Evolutionary conservation across 2,329 filamentous ascomycete species (phyloP).

Genomic region (Hymenoscyphus scutula): DNA sequence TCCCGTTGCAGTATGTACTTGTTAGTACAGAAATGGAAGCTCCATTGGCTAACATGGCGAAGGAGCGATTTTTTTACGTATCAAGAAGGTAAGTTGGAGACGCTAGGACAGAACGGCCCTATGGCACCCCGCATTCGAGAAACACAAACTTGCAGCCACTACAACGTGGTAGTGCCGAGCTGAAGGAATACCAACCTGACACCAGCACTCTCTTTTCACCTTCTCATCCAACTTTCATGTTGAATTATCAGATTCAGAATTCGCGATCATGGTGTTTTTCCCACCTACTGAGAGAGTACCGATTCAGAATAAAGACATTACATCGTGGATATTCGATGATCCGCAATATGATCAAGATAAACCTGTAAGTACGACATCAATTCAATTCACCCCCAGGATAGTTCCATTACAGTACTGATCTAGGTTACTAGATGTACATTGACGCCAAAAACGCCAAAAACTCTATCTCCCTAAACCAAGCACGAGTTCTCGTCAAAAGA

Average conservation of each 20-base stretch:
- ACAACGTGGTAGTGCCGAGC: too few species aligned
- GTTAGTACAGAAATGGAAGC: neutral
- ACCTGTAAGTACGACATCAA: slow-evolving; percentile 23
- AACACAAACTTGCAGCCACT: neutral
- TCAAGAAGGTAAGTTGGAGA: neutral
- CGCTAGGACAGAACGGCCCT: neutral
- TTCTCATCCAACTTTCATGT: neutral
- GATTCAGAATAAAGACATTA: slow-evolving; percentile 29
- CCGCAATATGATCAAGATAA: slow-evolving; percentile 26
- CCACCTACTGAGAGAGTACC: slow-evolving; percentile 15
- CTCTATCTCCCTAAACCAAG: slow-evolving; percentile 31
- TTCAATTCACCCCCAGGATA: neutral
- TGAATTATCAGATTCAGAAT: neutral
- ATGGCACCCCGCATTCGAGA: neutral
- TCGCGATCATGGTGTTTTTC: slow-evolving; percentile 21
- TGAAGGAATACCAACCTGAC: too few species aligned
- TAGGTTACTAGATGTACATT: slow-evolving; percentile 30
- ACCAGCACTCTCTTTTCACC: neutral
- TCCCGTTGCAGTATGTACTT: neutral
- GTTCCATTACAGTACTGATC: neutral
- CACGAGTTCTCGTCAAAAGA: slow-evolving; percentile 26
- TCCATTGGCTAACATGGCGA: neutral
- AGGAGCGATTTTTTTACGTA: neutral
- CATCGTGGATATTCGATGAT: slow-evolving; percentile 31
- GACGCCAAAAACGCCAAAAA: slow-evolving; percentile 27